A percentile compares a stretch with the other conserved stretches of the same genome.
Evolutionary conservation across 805 yeast species (phyloP).

Genomic region (Diddensiella transvaalensis): DNA sequence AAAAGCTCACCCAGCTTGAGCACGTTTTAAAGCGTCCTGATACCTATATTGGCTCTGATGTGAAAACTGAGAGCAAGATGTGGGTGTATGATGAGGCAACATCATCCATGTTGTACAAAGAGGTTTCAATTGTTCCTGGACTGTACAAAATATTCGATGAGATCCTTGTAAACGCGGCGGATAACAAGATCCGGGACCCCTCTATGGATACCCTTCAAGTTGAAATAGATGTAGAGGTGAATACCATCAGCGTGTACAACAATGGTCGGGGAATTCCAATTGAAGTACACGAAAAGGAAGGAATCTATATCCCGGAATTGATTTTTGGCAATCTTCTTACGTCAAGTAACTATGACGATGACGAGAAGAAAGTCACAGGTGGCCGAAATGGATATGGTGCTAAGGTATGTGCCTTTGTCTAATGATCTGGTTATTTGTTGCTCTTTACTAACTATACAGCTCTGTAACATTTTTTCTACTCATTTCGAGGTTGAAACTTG

Average conservation of each 20-base stretch:
- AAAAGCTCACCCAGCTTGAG: constrained; percentile 89
- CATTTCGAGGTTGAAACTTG: constrained; percentile 87
- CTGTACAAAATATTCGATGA: constrained; percentile 95
- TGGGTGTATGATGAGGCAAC: constrained; percentile 78
- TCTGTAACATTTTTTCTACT: constrained; percentile 93
- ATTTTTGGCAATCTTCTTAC: constrained; percentile 94
- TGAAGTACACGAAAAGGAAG: constrained; percentile 85
- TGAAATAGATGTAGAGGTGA: constrained; percentile 69
- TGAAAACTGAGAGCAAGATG: constrained; percentile 69
- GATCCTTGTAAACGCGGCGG: constrained; percentile 96
- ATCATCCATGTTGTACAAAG: constrained; percentile 48
- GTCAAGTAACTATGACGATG: constrained; percentile 93
- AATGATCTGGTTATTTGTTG: too few species aligned
- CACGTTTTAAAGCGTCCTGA: constrained; percentile 97
- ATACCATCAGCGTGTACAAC: constrained; percentile 74
- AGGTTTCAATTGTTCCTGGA: constrained; percentile 88
- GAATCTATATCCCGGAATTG: constrained; percentile 91
- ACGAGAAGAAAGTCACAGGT: constrained; percentile 93
- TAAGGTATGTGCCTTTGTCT: constrained; percentile 50
- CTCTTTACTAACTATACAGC: too few species aligned
- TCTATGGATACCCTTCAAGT: constrained; percentile 83
- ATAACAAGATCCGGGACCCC: constrained; percentile 94
- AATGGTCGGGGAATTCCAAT: constrained; percentile 96
- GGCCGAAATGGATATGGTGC: constrained; percentile 99
- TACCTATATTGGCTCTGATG: constrained; percentile 95